Conservation (phyloP, 768 basidiomycete genomes). For the Lactarius quietus region DNA sequence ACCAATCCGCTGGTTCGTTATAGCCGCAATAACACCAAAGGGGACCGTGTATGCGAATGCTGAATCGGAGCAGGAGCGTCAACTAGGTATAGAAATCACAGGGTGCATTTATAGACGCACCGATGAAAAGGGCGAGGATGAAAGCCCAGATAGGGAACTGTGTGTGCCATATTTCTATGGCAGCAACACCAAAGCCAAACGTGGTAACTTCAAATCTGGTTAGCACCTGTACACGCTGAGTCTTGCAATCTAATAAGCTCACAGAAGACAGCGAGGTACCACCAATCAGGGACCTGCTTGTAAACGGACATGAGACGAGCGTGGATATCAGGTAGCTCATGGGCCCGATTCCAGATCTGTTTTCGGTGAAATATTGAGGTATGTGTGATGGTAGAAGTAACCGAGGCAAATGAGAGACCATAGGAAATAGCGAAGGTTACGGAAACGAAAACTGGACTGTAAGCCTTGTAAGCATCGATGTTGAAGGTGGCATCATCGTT, state of each 20-base stretch:
- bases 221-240: background rate
- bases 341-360: constrained; percentile 69
- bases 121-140: too few relatives aligned
- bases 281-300: too few relatives aligned
- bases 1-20: too few relatives aligned
- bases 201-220: constrained; percentile 42
- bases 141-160: too few relatives aligned
- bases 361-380: constrained; percentile 72
- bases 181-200: too few relatives aligned
- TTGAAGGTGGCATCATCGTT: constrained; percentile 54
- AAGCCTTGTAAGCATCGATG: constrained; percentile 48
- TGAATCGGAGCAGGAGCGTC: constrained; percentile 33
- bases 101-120: constrained; percentile 31
- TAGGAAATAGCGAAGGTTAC: too few relatives aligned
- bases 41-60: too few relatives aligned
- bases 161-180: too few relatives aligned
- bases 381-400: constrained; percentile 65
- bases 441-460: constrained; percentile 64
- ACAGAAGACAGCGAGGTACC: constrained; percentile 67
- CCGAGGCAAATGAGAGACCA: too few relatives aligned
- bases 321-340: constrained; percentile 81
- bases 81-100: background rate
- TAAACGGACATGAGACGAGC: too few relatives aligned
- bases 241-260: background rate
- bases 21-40: too few relatives aligned